phyloP scores from a whole-genome alignment of 805 yeast genomes.

The Metschnikowia kofuensis region DNA sequence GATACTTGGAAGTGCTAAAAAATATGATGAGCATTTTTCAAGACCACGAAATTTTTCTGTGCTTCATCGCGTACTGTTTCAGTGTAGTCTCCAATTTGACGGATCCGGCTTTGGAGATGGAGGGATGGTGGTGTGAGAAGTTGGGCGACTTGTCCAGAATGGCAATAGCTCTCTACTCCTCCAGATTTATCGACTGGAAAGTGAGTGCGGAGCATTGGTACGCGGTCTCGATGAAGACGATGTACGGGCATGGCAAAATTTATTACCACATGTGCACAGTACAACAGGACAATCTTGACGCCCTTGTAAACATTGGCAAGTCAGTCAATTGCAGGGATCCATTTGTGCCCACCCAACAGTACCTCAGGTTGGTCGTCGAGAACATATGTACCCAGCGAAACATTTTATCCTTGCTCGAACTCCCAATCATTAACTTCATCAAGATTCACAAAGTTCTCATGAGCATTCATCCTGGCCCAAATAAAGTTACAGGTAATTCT shows the following conservation, averaged over 20 bases:
- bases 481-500: background rate
- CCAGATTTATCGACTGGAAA: constrained; percentile 83
- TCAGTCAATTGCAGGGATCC: constrained; percentile 79
- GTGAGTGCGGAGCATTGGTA: constrained; percentile 83
- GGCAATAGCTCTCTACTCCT: constrained; percentile 82
- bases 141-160: constrained; percentile 82
- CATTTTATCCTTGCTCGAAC: constrained; percentile 55
- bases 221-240: constrained; percentile 63
- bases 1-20: constrained; percentile 72
- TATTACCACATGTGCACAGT: constrained; percentile 88
- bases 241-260: constrained; percentile 80
- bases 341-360: constrained; percentile 79
- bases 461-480: constrained; percentile 38
- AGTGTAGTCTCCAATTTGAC: constrained; percentile 53
- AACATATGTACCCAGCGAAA: constrained; percentile 68
- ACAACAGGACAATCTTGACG: constrained; percentile 72
- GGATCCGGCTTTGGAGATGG: constrained; percentile 55
- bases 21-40: constrained; percentile 69
- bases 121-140: constrained; percentile 81
- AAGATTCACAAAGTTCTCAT: constrained; percentile 67
- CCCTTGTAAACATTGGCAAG: constrained; percentile 75
- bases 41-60: constrained; percentile 75
- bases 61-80: constrained; percentile 72
- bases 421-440: constrained; percentile 59
- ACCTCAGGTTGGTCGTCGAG: constrained; percentile 73